A percentile compares a stretch with the other conserved stretches of the same genome.
Conservation (phyloP, 2,329 filamentous ascomycete species). For the Fusarium xylarioides region DNA sequence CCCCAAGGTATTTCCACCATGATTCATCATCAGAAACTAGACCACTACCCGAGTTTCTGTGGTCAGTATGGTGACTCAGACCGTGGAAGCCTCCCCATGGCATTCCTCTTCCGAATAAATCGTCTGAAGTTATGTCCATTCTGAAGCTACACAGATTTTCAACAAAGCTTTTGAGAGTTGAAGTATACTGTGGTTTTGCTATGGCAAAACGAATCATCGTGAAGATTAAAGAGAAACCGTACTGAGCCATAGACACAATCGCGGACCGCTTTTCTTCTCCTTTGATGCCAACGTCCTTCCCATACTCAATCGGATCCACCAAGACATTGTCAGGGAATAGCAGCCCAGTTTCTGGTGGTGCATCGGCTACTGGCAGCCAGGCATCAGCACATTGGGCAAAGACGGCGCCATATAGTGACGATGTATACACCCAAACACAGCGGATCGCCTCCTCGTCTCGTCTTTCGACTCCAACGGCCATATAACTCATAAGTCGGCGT, state of each 20-base stretch:
- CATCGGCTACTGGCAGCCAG: constrained; percentile 9
- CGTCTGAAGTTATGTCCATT: neutral
- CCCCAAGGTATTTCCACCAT: too few relatives aligned
- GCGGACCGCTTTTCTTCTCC: neutral
- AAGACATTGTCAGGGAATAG: constrained; percentile 21
- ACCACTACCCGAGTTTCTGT: too few relatives aligned
- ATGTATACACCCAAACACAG: constrained; percentile 9
- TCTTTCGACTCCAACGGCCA: too few relatives aligned
- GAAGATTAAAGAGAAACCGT: neutral
- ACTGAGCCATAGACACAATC: neutral
- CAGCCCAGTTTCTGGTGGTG: neutral
- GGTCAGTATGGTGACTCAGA: too few relatives aligned
- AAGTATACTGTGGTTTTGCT: neutral
- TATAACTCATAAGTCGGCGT: neutral
- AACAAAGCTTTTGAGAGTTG: neutral
- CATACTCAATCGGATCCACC: neutral
- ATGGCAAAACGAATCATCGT: neutral
- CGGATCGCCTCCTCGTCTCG: neutral
- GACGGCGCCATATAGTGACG: constrained; percentile 21
- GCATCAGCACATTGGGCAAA: constrained; percentile 16
- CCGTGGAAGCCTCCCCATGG: neutral
- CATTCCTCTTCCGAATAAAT: neutral
- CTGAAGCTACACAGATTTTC: neutral
- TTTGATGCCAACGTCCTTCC: neutral
- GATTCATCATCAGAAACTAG: too few relatives aligned